These are phyloP conservation scores for Laetiporus sulphureus DNA, from an alignment of 1,284 basidiomycete genomes.

Conservation along the genomic window DNA sequence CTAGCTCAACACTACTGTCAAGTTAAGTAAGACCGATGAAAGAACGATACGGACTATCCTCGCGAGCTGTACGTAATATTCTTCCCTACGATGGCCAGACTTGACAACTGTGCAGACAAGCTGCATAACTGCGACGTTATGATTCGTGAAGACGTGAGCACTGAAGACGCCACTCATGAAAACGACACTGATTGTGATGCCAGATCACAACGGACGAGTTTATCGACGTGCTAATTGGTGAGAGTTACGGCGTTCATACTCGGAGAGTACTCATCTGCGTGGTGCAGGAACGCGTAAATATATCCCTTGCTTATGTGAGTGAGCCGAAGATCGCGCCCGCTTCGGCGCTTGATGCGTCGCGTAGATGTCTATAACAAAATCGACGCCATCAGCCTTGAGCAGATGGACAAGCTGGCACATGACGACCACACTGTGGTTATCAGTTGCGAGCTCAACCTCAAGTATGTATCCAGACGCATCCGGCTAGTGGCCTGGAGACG, in stretches of 20 bases:
- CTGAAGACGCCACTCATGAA: constrained; percentile 6
- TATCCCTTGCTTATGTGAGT: constrained; percentile 79
- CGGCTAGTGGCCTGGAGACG: too few species aligned
- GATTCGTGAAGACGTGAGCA: constrained; percentile 88
- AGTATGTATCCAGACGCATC: constrained; percentile 46
- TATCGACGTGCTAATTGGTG: constrained; percentile 92
- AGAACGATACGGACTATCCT: constrained; percentile 90
- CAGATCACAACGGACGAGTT: constrained; percentile 96
- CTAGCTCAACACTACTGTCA: constrained; percentile 85
- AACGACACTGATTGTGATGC: constrained; percentile 5
- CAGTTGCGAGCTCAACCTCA: constrained; percentile 88
- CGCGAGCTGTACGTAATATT: constrained; percentile 59
- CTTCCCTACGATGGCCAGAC: not conserved
- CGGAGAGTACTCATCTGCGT: too few species aligned
- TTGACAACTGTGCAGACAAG: constrained; percentile 43
- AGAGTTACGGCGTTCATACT: too few species aligned
- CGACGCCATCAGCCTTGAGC: constrained; percentile 87
- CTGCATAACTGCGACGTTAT: constrained; percentile 95
- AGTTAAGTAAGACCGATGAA: constrained; percentile 92
- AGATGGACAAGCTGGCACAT: constrained; percentile 83
- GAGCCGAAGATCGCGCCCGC: not conserved
- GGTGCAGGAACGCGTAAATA: constrained; percentile 89
- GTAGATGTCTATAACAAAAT: constrained; percentile 95
- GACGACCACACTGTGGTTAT: constrained; percentile 89
- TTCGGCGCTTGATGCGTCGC: constrained; percentile 5